Evolutionary conservation across 371 early-diverging fungal species (phyloP), one percentile per base, ranked within the genome.

Genomic region (Apophysomyces ossiformis): DNA sequence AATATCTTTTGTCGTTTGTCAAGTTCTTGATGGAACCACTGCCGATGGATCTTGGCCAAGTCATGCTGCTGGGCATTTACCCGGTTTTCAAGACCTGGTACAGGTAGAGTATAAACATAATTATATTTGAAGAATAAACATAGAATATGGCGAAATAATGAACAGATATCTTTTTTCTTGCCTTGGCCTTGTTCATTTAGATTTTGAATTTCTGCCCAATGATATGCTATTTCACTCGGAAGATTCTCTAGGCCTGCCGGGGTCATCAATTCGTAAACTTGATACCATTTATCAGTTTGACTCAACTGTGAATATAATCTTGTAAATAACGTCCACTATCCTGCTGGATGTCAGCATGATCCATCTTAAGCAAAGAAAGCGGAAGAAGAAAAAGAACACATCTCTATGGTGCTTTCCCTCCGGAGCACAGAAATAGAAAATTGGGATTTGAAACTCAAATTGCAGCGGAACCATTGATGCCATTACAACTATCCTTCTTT

Each of bases 191-290:
- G 70, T 45, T 82, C 78, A 54, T 79, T 65, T 60, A 76, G 61
- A 57, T 76, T 79, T 57, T 69, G 67, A 37, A 82, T 76, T 72
- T 82, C 82, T 41, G 82, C 76, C 76, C 77, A 79, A 58, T 82
- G 82, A 64, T 79, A 79, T 16, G 69, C 71, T 68, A 82, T 82
- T 69, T 82, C 82, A 67, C 82, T 82, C 68, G 82, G 82, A 61
- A 82, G 77, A 73, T 82, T 82, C 60, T 82, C 82, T 58, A 82
- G 44, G 47, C 78, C 82, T 82, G 64, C 21, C 54, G 21, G 9
- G 21, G 21, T n/a, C n/a, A 50, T 50, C 54, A 50, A 50, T 50
- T 50, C 18, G 26, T 3, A 50, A 50, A 50, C 9, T 9, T 9
- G 9, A 9, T 50, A 26, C 15, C 3, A 66, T 21, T 36, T 16